Evolutionary conservation across 768 basidiomycete species (phyloP).

Genomic region (Termitomyces heimii): DNA sequence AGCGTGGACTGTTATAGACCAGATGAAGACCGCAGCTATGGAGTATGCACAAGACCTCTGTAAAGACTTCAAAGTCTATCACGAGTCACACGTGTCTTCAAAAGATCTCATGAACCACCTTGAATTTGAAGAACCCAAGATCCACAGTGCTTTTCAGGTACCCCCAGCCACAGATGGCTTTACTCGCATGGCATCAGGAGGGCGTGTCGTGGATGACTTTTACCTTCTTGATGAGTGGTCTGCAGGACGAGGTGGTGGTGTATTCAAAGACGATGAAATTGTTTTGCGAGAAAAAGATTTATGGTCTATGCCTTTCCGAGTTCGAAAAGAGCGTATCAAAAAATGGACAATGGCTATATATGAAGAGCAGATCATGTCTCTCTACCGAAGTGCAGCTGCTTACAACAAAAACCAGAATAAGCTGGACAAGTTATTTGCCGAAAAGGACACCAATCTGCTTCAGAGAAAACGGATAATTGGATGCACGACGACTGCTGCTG

Average conservation of each 20-base stretch:
- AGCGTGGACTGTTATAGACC: neutral
- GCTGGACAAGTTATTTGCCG: neutral
- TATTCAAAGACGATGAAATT: neutral
- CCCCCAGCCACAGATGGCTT: neutral
- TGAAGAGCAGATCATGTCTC: neutral
- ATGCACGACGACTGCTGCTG: conserved; percentile 1
- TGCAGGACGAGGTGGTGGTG: neutral
- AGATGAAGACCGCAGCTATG: neutral
- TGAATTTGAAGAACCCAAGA: conserved; percentile 2
- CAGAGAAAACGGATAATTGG: neutral
- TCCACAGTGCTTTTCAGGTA: conserved; percentile 1
- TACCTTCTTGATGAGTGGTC: conserved; percentile 2
- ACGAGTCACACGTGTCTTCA: neutral
- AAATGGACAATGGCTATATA: neutral
- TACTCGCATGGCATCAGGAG: neutral
- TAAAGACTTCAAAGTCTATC: neutral
- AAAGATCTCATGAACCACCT: conserved; percentile 1
- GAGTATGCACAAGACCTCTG: neutral
- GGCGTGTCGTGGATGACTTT: neutral
- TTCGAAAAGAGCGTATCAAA: neutral
- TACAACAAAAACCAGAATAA: neutral
- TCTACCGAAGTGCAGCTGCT: neutral
- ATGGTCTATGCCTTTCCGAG: conserved; percentile 3
- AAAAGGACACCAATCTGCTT: neutral
- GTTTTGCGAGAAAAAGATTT: neutral